Percentiles rank a stretch among this genome's conserved stretches.
Evolutionary conservation across 148 eudicot genomes (phyloP).

Genomic region (Chenopodium album): DNA sequence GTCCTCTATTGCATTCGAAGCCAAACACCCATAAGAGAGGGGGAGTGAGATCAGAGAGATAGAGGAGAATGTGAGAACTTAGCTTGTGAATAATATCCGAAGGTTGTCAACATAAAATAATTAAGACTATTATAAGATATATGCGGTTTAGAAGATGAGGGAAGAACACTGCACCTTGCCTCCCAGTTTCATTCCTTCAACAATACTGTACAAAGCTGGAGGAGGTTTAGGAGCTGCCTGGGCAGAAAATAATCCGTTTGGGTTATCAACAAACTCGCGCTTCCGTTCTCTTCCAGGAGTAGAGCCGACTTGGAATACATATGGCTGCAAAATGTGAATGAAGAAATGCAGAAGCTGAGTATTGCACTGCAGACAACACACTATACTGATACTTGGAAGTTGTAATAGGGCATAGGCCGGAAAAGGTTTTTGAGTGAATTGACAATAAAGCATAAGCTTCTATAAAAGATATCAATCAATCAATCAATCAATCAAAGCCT

Average conservation of each 20-base stretch:
- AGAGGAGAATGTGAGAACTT: slow-evolving; percentile 1
- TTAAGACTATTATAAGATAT: background rate
- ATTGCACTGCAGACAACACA: slow-evolving; percentile 9
- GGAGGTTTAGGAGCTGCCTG: slow-evolving; percentile 99
- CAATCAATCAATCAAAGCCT: no score
- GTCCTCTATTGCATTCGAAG: slow-evolving; percentile 54
- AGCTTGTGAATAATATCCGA: background rate
- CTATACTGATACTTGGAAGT: background rate
- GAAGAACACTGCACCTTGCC: slow-evolving; percentile 59
- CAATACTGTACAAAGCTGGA: slow-evolving; percentile 71
- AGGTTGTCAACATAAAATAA: background rate
- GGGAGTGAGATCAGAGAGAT: background rate
- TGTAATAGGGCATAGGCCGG: background rate
- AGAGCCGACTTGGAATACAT: slow-evolving; percentile 90
- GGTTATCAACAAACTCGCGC: slow-evolving; percentile 88
- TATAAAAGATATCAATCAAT: background rate
- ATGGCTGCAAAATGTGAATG: slow-evolving; percentile 52
- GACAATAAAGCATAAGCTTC: no score
- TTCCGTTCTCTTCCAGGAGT: slow-evolving; percentile 91
- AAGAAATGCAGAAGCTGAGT: slow-evolving; percentile 12
- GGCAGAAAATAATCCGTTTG: slow-evolving; percentile 95
- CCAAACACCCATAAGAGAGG: background rate
- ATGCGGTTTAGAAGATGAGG: background rate
- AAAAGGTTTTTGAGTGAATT: no score
- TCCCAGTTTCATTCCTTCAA: slow-evolving; percentile 95